These are phyloP conservation scores for Zygoascus hellenicus DNA, from an alignment of 1,139 yeast genomes.

Conservation along the genomic window DNA sequence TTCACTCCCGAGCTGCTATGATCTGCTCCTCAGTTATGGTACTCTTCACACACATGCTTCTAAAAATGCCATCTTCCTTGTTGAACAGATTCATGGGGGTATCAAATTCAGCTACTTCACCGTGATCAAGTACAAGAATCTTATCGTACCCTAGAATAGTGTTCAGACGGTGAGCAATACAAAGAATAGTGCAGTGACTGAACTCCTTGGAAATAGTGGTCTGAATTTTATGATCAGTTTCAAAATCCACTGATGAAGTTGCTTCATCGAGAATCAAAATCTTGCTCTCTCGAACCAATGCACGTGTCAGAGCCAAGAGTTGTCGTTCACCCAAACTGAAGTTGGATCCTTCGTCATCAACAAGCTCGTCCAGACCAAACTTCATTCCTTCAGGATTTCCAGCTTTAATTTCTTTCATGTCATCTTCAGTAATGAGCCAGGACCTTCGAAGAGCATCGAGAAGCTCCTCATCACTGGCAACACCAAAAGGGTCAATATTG, in stretches of 20 bases:
- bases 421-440: conserved; percentile 50
- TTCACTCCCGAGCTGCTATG: neutral
- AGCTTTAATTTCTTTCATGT: conserved; percentile 18
- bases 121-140: conserved; percentile 62
- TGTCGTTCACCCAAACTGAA: conserved; percentile 78
- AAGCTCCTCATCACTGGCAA: conserved; percentile 46
- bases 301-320: conserved; percentile 69
- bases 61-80: conserved; percentile 42
- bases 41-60: conserved; percentile 57
- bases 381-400: conserved; percentile 41
- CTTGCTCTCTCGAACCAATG: conserved; percentile 62
- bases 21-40: conserved; percentile 41
- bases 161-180: conserved; percentile 76
- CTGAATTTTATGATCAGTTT: conserved; percentile 70
- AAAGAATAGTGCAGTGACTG: conserved; percentile 60
- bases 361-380: conserved; percentile 61
- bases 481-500: conserved; percentile 62
- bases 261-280: conserved; percentile 78
- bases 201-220: conserved; percentile 58
- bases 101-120: conserved; percentile 56
- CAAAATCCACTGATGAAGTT: conserved; percentile 77
- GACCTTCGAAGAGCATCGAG: conserved; percentile 54
- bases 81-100: conserved; percentile 39
- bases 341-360: conserved; percentile 74
- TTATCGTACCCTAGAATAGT: conserved; percentile 65